Percentiles rank a stretch among this genome's conserved stretches.
These are phyloP conservation scores for Aegilops sharonensis DNA, from an alignment of 176 grass and related monocot species.

Conservation along the genomic window DNA sequence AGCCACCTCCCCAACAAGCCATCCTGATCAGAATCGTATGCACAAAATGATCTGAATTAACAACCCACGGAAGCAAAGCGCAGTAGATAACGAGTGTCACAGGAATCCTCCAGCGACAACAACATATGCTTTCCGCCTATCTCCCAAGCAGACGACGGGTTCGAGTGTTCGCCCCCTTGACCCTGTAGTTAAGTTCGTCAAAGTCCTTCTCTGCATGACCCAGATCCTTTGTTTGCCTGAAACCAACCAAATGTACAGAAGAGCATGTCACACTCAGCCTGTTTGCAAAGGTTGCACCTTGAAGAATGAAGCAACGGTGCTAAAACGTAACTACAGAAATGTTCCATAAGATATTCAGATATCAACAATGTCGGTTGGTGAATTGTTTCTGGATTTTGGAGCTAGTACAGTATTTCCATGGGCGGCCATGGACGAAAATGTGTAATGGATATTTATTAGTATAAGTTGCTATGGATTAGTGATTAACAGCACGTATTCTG, in stretches of 20 bases:
- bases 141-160: constrained; percentile 66
- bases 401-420: neutral
- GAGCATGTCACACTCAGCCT: neutral
- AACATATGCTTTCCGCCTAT: constrained; percentile 40
- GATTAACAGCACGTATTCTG: neutral
- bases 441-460: neutral
- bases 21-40: constrained; percentile 8
- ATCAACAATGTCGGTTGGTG: neutral
- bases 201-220: constrained; percentile 54
- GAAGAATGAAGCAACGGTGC: neutral
- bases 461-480: neutral
- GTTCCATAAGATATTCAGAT: neutral
- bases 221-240: constrained; percentile 63
- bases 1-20: neutral
- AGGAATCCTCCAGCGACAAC: constrained; percentile 7
- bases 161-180: constrained; percentile 60
- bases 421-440: neutral
- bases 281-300: neutral
- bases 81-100: neutral
- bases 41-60: constrained; percentile 14
- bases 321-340: neutral
- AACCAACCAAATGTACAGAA: constrained; percentile 30
- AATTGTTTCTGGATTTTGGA: neutral
- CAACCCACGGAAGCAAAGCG: neutral
- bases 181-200: constrained; percentile 63